Evolutionary conservation across 352 stramenopile species (phyloP), one percentile per base, ranked within the genome.

Genomic region (Blastocystis sp.): DNA sequence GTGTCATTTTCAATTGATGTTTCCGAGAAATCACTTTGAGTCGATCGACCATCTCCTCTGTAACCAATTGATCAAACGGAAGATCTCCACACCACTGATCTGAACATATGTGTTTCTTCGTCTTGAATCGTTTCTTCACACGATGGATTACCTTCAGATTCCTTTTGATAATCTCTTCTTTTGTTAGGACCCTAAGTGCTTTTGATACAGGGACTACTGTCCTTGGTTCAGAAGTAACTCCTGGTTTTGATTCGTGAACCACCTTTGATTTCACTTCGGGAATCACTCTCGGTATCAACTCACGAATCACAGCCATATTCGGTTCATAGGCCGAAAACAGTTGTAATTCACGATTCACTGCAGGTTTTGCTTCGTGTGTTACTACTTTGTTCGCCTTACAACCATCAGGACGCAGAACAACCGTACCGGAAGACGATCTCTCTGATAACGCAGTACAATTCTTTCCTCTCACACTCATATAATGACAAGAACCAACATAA

Each of bases 351-450:
- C 33, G 15, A 40, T 4, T 57, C 35, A 3, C 64, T 22, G 24
- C 60, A 30, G 33, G 5, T 15, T 70, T 15, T 70, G 11, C 13
- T 62, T 3, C 56, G 6, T 33, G 27, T n/a, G 24, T 40, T n/a
- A 40, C 17, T 90, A 93, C 95, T 22, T 87, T 94, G 87, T 94
- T 94, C 93, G 93, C 95, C 91, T 95, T 92, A 91, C 94, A 93
- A n/a, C 93, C 93, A 37, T 88, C 59, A 24, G n/a, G 76, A 44
- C 42, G 27, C 3, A 88, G 24, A 27, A 88, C 60, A 75, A 88
- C 40, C 15, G 27, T 69, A 4, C 17, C 33, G 1, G 15, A 22
- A 24, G 30, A 24, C 2, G 77, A 60, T 7, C 19, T 27, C 11
- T 15, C 6, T 2, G 53, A 59, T 62, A 77, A 37, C 19, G 64